Evolutionary conservation across 768 basidiomycete species (phyloP).

Genomic region (Boletus fagicola): DNA sequence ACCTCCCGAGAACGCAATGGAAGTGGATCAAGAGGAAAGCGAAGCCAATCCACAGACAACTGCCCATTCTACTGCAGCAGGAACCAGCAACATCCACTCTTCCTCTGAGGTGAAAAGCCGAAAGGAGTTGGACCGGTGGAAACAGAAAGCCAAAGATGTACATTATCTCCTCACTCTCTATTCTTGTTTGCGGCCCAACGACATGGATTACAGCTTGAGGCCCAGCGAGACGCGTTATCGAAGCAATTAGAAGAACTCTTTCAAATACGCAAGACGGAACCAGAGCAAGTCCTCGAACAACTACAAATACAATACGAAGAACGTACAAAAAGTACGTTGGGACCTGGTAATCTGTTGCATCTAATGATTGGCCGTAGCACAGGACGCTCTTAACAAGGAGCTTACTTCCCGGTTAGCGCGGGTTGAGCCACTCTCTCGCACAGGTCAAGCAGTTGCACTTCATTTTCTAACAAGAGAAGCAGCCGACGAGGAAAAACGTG

Average conservation of each 20-base stretch:
- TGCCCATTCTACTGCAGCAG: constrained; percentile 4
- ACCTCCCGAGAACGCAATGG: constrained; percentile 12
- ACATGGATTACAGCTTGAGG: constrained; percentile 28
- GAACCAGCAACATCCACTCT: constrained; percentile 11
- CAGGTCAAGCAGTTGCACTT: constrained; percentile 49
- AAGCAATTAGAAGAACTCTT: constrained; percentile 60
- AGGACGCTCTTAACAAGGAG: constrained; percentile 46
- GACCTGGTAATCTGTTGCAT: not conserved
- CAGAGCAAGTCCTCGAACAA: constrained; percentile 54
- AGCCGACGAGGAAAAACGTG: constrained; percentile 65
- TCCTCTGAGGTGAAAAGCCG: constrained; percentile 15
- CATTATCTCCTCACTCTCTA: not conserved
- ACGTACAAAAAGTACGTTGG: constrained; percentile 47
- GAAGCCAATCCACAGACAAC: constrained; percentile 1
- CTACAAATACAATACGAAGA: constrained; percentile 51
- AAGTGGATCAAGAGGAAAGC: constrained; percentile 11
- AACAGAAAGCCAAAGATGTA: constrained; percentile 31
- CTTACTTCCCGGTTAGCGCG: constrained; percentile 53
- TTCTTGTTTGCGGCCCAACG: not conserved
- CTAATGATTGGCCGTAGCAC: constrained; percentile 41
- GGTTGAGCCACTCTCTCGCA: constrained; percentile 51
- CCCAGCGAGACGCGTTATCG: constrained; percentile 46
- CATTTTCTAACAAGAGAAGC: constrained; percentile 73
- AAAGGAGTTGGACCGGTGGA: constrained; percentile 33
- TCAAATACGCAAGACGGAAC: constrained; percentile 59